Conservation (phyloP, 2,329 filamentous ascomycete genomes). For the Samsoniella hepiali region DNA sequence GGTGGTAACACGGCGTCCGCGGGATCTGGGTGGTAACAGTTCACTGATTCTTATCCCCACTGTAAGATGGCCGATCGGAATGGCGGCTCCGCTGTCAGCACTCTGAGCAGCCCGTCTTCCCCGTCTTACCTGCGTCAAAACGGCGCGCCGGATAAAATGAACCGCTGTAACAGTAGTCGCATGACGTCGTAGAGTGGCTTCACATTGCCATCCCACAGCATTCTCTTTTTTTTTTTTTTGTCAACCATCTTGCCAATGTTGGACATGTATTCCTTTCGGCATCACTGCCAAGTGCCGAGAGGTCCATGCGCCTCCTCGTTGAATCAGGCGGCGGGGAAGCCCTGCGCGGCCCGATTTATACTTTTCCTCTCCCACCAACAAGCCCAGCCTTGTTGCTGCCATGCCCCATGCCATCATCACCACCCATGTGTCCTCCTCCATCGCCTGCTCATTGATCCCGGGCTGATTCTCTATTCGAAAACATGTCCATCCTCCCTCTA, state of each 20-base stretch:
- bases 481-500: not conserved
- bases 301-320: conserved; percentile 4
- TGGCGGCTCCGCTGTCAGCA: conserved; percentile 8
- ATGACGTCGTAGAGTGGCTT: not conserved
- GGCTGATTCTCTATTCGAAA: not conserved
- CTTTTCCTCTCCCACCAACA: not conserved
- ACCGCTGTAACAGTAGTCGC: not conserved
- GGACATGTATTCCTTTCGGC: not conserved
- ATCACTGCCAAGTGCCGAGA: not conserved
- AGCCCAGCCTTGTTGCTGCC: not conserved
- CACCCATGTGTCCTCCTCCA: not conserved
- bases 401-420: not conserved
- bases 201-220: not conserved
- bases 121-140: conserved; percentile 2
- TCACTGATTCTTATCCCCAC: not conserved
- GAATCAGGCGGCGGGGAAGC: not conserved
- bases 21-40: no score
- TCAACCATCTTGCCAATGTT: not conserved
- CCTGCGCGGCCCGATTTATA: not conserved
- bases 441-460: conserved; percentile 1
- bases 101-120: not conserved
- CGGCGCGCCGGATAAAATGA: not conserved
- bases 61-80: not conserved
- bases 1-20: no score
- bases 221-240: not conserved